Evolutionary conservation across 2,329 filamentous ascomycete species (phyloP).

Genomic region (Colletotrichum salicis): DNA sequence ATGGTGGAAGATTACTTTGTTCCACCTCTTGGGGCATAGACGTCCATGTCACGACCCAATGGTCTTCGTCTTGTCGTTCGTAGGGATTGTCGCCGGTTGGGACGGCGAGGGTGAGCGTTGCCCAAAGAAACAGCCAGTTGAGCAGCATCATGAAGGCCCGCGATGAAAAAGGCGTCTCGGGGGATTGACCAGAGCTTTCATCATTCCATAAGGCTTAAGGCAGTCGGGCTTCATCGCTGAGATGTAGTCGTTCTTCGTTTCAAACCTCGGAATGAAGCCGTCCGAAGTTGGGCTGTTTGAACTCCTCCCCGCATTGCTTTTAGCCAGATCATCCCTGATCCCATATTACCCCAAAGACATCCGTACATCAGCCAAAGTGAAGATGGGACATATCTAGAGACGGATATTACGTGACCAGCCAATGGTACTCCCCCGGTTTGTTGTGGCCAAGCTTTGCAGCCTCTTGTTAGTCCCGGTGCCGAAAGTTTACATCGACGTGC

Average conservation of each 20-base stretch:
- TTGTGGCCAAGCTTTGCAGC: neutral
- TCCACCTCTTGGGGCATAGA: constrained; percentile 75
- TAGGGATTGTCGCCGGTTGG: neutral
- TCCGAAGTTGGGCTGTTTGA: neutral
- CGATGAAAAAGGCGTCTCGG: neutral
- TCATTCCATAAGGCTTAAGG: too few relatives aligned
- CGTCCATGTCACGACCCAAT: constrained; percentile 74
- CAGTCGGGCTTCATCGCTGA: neutral
- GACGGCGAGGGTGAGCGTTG: neutral
- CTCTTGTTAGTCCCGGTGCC: neutral
- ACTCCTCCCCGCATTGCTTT: neutral
- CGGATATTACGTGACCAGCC: neutral
- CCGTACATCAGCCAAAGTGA: neutral
- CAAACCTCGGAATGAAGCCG: neutral
- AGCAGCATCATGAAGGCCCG: neutral
- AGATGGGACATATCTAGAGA: neutral
- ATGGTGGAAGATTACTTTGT: constrained; percentile 67
- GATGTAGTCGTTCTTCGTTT: neutral
- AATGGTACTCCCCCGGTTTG: neutral
- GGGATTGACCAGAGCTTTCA: neutral
- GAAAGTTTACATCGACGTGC: neutral
- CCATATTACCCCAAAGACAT: neutral
- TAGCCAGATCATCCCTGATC: neutral
- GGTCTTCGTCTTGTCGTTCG: constrained; percentile 46
- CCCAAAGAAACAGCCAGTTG: neutral